Evolutionary conservation across 164 flowering plant genomes (phyloP), one percentile per base, ranked within the genome.

Genomic region (Magnolia changhungtana): DNA sequence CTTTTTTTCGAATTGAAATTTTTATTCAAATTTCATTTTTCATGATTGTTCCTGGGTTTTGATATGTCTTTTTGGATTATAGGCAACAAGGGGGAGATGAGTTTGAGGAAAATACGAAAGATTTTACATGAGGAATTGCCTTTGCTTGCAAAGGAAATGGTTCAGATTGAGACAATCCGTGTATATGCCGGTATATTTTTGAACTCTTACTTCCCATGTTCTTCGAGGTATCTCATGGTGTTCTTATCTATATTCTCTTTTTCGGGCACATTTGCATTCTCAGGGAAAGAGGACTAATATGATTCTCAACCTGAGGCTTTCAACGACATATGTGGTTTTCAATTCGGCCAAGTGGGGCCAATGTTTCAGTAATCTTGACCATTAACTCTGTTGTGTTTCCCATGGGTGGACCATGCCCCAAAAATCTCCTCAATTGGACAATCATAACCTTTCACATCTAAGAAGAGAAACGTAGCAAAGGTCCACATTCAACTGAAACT

Each of bases 71-170:
- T 70, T 50, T n/a, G 9, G 8, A n/a, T 49, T 75, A 10, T 52
- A 75, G 76, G 73, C 59, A 66, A 24, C 7, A 73, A 4, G 37
- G 75, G 63, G 18, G 69, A 59, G 8, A 67, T 65, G 49, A 50
- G 13, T 23, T 23, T 72, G 65, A 63, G 24, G 71, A 79, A 58
- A 71, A 76, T 50, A 6, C 50, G 29, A 29, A 71, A 45, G 59
- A 71, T 74, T 58, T 72, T 82, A 67, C 23, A 69, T 2, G 68
- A 75, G 63, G 82, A 82, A 71, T 61, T 82, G 72, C 80, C 78
- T 1, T 23, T 74, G 63, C 79, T 82, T 67, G 79, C 69, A 3
- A 75, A 67, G 80, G 82, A 82, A 75, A 45, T 82, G 75, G 69
- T 76, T 37, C 52, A 77, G 58, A 73, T 82, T 23, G 82, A 75